Percentiles rank a stretch among this genome's conserved stretches.
Conservation (phyloP, 83 land plant genomes). For the Thuja plicata region DNA sequence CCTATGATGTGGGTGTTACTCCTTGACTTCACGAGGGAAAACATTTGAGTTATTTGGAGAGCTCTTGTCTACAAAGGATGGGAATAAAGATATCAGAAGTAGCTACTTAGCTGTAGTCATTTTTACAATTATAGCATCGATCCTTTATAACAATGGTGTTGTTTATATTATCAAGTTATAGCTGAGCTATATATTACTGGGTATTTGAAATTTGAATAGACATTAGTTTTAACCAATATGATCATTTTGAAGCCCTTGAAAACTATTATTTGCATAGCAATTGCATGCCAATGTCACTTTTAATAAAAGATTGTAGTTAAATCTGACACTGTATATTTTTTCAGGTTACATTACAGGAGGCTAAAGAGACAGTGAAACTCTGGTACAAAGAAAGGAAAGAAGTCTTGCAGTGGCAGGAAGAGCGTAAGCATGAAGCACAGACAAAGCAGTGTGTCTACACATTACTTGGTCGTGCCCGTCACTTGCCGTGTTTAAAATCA, state of each 20-base stretch:
- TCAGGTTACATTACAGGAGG: conserved; percentile 82
- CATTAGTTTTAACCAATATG: background rate
- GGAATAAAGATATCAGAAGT: background rate
- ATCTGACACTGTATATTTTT: background rate
- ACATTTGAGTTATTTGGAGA: too few species aligned
- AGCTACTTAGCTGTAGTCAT: background rate
- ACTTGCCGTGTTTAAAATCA: conserved; percentile 56
- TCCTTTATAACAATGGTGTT: background rate
- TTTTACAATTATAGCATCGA: background rate
- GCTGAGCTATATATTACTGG: background rate
- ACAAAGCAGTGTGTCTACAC: conserved; percentile 59
- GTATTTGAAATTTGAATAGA: background rate
- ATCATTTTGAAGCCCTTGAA: background rate
- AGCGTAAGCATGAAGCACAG: conserved; percentile 62
- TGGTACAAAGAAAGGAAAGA: conserved; percentile 92
- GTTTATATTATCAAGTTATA: background rate
- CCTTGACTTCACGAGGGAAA: too few species aligned
- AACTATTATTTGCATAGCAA: background rate
- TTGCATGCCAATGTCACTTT: background rate
- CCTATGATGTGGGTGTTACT: too few species aligned
- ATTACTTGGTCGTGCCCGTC: conserved; percentile 81
- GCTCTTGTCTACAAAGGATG: too few species aligned
- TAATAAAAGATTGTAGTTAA: background rate
- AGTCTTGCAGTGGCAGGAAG: conserved; percentile 80
- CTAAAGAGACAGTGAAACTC: conserved; percentile 75